phyloP scores from a whole-genome alignment of 2,329 filamentous ascomycete species.

The Aspergillus uvarum region DNA sequence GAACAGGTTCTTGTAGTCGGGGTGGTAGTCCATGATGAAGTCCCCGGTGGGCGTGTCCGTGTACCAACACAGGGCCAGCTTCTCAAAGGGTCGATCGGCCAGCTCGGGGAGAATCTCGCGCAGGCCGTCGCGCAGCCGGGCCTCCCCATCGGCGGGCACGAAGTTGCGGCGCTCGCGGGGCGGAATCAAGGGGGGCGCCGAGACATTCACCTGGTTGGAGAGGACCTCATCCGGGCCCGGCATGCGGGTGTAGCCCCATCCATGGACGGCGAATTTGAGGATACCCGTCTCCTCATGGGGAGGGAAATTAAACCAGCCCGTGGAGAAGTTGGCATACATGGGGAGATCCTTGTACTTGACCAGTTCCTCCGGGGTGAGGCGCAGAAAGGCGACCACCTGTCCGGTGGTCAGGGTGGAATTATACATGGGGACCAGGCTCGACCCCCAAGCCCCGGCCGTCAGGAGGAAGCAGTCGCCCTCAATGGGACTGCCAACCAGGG shows the following conservation, averaged over 20 bases:
- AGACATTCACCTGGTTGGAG: constrained; percentile 9
- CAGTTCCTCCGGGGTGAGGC: constrained; percentile 68
- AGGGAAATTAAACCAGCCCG: constrained; percentile 52
- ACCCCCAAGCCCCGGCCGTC: constrained; percentile 27
- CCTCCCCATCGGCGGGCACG: constrained; percentile 53
- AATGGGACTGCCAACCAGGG: constrained; percentile 18
- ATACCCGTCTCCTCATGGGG: constrained; percentile 28
- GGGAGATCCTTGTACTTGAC: constrained; percentile 57
- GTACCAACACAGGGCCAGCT: constrained; percentile 68
- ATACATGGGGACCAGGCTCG: constrained; percentile 20
- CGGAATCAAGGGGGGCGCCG: constrained; percentile 22
- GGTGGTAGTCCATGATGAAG: constrained; percentile 68
- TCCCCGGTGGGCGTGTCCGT: constrained; percentile 67
- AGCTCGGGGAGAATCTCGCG: constrained; percentile 59
- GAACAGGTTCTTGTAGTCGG: constrained; percentile 47
- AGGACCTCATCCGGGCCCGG: not conserved
- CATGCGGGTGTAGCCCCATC: constrained; percentile 57
- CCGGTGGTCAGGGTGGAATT: constrained; percentile 65
- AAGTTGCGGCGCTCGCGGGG: constrained; percentile 29
- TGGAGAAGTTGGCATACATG: constrained; percentile 49
- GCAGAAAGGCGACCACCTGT: constrained; percentile 72
- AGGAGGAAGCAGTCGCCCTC: constrained; percentile 22
- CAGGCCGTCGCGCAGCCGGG: constrained; percentile 58
- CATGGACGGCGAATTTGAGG: constrained; percentile 66
- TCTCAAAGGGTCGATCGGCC: constrained; percentile 56